These are phyloP conservation scores for Climacium dendroides DNA, from an alignment of 225 moss, liverwort and hornwort genomes.

Conservation along the genomic window DNA sequence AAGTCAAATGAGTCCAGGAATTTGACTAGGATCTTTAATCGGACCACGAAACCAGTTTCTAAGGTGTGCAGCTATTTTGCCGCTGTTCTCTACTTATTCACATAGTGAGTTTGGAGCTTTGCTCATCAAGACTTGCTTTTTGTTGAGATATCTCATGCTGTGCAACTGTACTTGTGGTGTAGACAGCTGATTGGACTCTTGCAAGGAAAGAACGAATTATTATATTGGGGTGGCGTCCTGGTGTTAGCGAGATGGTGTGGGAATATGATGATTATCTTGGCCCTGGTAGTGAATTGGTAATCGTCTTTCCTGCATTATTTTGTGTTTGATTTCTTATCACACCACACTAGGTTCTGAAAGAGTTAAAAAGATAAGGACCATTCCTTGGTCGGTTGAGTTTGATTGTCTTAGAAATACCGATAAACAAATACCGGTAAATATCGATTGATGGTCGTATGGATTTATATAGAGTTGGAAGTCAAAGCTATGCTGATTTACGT, in stretches of 20 bases:
- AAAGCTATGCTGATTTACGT: neutral
- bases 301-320: neutral
- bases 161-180: slow-evolving; percentile 1
- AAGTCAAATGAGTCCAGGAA: neutral
- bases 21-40: neutral
- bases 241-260: slow-evolving; percentile 72
- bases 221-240: slow-evolving; percentile 65
- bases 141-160: neutral
- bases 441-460: neutral
- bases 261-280: slow-evolving; percentile 68
- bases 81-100: neutral
- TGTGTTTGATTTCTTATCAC: neutral
- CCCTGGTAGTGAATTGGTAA: slow-evolving; percentile 61
- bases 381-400: neutral
- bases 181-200: slow-evolving; percentile 52
- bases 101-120: neutral
- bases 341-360: neutral
- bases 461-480: neutral
- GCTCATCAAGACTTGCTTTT: neutral
- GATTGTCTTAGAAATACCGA: neutral
- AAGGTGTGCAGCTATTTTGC: slow-evolving; percentile 31
- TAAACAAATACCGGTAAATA: neutral
- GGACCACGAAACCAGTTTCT: slow-evolving; percentile 18
- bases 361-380: neutral
- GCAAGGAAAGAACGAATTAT: slow-evolving; percentile 47